Base-by-base conservation (phyloP, 129 eudicot genomes). In the Deinandra increscens region DNA sequence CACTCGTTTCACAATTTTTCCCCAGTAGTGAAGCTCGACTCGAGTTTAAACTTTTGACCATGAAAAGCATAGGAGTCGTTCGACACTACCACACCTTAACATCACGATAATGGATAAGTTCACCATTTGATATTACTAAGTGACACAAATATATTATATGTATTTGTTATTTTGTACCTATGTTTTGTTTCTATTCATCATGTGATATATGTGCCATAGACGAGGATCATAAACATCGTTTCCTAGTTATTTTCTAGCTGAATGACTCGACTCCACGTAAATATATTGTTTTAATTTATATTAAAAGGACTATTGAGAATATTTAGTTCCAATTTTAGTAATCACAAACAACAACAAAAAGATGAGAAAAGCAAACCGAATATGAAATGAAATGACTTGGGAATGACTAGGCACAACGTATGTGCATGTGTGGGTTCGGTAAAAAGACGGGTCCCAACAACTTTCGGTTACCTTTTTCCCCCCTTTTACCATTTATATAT, bases 221-320 rank as follows among this genome's bases (percentile, higher is more conserved):
- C 1, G 17, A 1, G 14, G n/a, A 31, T 9, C 5, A 31, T 60
- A 4, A 46, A 26, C 6, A 34, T 10, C 2, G 9, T 17, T 34
- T 55, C 37, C 17, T 15, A 20, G 7, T 13, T 7, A n/a, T 58
- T 1, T 4, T 22, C 17, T 18, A 11, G 19, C 4, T 18, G 53
- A 29, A 33, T 71, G 68, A 71, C 68, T 61, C 62, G 9, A 73
- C 51, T 50, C 63, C 70, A 48, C 70, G 23, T 62, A 39, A 62
- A 59, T 58, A 8, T 43, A 26, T 26, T 2, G 43, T 42, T 48
- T 36, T 20, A 45, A 49, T 60, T 14, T 75, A 26, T 23, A 8
- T 3, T 5, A 7, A 14, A 8, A 54, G 0, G 18, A 54, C 0
- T 7, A 22, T 36, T 41, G 3, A 9, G 31, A 72, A 56, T 56